Percentiles rank a stretch among this genome's conserved stretches.
These are phyloP conservation scores for Geotrichum candidum DNA, from an alignment of 1,139 yeast species.

Conservation along the genomic window DNA sequence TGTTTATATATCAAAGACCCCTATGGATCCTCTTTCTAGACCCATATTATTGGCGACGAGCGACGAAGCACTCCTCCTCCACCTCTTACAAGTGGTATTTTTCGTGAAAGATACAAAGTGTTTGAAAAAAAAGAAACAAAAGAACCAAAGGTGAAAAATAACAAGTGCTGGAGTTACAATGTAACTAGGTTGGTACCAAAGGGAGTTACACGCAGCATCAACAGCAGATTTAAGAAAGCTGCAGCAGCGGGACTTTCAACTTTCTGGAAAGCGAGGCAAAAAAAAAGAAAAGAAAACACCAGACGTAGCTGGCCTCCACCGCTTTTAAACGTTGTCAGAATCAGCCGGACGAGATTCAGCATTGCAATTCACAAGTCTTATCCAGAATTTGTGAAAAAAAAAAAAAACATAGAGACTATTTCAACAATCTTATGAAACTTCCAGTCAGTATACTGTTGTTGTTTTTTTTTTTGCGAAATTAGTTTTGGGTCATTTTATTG, in stretches of 20 bases:
- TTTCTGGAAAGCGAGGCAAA: background rate
- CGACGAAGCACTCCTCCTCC: background rate
- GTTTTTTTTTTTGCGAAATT: too few species aligned
- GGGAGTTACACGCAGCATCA: background rate
- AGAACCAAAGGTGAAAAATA: background rate
- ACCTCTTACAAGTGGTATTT: background rate
- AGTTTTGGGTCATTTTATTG: too few species aligned
- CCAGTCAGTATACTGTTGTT: too few species aligned
- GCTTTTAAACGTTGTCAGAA: too few species aligned
- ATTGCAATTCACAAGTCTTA: too few species aligned
- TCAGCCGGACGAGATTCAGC: too few species aligned
- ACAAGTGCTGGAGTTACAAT: background rate
- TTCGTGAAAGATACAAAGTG: background rate
- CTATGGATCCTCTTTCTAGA: background rate
- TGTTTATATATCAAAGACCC: background rate
- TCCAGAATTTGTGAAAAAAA: too few species aligned
- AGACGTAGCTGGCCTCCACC: too few species aligned
- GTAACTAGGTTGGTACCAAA: background rate
- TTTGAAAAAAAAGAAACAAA: background rate
- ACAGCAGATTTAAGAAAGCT: background rate
- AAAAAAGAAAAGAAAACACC: background rate
- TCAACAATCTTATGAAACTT: too few species aligned
- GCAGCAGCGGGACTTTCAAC: background rate
- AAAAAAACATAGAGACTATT: too few species aligned
- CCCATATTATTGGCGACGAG: background rate